phyloP scores from a whole-genome alignment of 257 asterid species.

The Solanum corneliomulleri region DNA sequence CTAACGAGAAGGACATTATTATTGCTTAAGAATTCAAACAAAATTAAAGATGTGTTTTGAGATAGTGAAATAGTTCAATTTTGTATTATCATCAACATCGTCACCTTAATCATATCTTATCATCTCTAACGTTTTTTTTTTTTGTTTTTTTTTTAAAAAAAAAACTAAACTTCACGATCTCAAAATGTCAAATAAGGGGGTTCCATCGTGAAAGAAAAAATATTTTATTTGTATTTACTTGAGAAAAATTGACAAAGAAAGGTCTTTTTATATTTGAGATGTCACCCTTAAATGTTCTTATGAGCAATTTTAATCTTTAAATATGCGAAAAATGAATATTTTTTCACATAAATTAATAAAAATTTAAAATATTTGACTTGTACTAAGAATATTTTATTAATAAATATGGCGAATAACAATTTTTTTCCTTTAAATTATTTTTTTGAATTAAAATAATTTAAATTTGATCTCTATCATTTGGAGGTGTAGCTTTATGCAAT shows the following conservation, averaged over 20 bases:
- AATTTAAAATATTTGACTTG: no score
- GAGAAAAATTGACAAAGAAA: not conserved
- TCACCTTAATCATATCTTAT: slow-evolving; percentile 1
- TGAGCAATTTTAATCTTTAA: not conserved
- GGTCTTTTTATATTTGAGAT: not conserved
- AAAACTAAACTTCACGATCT: not conserved
- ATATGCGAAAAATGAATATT: not conserved
- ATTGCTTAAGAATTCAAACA: not conserved
- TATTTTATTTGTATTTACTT: not conserved
- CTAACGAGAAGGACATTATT: not conserved
- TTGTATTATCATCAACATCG: not conserved
- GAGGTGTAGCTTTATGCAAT: not conserved
- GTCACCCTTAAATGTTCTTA: not conserved
- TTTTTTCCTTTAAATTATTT: no score
- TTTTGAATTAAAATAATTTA: no score
- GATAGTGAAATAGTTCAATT: not conserved
- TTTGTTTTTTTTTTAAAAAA: not conserved
- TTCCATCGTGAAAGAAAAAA: not conserved
- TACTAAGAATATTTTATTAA: no score
- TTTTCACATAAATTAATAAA: not conserved
- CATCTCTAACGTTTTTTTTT: not conserved
- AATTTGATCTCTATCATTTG: not conserved
- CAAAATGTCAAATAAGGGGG: not conserved
- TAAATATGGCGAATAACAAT: no score
- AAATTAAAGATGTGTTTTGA: not conserved